phyloP scores from a whole-genome alignment of 306 rosid genomes.

The Sicyos edulis region DNA sequence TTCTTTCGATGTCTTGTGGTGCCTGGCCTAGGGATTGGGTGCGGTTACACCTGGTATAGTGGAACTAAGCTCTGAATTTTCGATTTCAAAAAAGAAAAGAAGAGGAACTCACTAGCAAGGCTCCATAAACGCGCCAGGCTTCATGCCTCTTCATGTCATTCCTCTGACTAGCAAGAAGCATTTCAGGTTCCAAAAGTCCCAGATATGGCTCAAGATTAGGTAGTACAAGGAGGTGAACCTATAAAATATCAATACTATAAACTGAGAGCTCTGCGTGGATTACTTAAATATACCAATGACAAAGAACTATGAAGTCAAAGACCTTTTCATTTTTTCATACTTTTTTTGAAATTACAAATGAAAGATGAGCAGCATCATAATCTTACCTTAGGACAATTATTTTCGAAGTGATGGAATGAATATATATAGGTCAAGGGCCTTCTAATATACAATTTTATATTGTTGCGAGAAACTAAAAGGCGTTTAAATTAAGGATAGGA shows the following conservation, averaged over 20 bases:
- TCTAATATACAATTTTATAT: no score
- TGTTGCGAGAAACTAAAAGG: neutral
- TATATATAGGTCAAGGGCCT: neutral
- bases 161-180: constrained; percentile 34
- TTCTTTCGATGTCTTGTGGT: no score
- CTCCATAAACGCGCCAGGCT: constrained; percentile 87
- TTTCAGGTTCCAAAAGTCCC: constrained; percentile 71
- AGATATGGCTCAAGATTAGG: constrained; percentile 86
- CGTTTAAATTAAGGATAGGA: neutral
- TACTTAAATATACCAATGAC: constrained; percentile 17
- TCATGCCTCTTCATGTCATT: constrained; percentile 70
- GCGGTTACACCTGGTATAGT: no score
- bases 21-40: no score
- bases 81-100: no score
- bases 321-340: neutral
- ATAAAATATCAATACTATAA: constrained; percentile 22
- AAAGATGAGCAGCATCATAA: neutral
- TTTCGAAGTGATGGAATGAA: neutral
- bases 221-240: constrained; percentile 77
- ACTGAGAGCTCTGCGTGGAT: constrained; percentile 19
- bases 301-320: neutral
- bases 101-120: constrained; percentile 39
- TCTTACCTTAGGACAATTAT: neutral
- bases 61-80: constrained; percentile 22
- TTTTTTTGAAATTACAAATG: neutral